Percentiles rank a stretch among this genome's conserved stretches.
Evolutionary conservation across 441 rosid genomes (phyloP).

Genomic region (Lepidium campestre): DNA sequence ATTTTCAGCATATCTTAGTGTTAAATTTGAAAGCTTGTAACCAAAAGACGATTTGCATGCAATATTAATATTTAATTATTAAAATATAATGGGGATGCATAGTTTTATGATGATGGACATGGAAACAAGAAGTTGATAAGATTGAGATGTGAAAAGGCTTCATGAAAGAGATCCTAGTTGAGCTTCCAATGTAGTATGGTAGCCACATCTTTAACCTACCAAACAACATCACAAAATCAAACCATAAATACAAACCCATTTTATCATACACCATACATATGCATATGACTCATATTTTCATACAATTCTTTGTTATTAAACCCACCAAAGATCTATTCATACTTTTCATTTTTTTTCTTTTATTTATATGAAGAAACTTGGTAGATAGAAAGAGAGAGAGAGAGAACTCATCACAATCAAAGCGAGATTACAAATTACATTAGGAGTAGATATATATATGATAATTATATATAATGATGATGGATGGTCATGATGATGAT

Average conservation of each 20-base stretch:
- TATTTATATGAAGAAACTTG: slow-evolving; percentile 12
- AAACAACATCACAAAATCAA: slow-evolving; percentile 30
- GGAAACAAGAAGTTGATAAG: slow-evolving; percentile 11
- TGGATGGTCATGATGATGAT: slow-evolving; percentile 19
- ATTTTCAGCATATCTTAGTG: too few relatives aligned
- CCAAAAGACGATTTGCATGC: slow-evolving; percentile 13
- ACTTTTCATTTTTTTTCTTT: background rate
- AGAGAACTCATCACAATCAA: slow-evolving; percentile 22
- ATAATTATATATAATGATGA: background rate
- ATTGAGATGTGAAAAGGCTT: slow-evolving; percentile 19
- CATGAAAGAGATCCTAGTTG: slow-evolving; percentile 24
- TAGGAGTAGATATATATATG: background rate
- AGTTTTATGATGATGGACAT: background rate
- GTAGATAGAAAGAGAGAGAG: slow-evolving; percentile 5
- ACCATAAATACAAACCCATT: slow-evolving; percentile 13
- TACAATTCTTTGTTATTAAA: background rate
- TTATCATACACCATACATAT: background rate
- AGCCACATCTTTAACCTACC: slow-evolving; percentile 39
- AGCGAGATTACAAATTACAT: slow-evolving; percentile 25
- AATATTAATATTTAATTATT: background rate
- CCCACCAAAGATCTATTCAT: background rate
- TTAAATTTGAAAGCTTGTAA: too few relatives aligned
- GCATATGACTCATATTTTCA: too few relatives aligned
- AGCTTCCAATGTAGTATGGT: slow-evolving; percentile 39
- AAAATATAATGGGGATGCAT: background rate